A percentile compares a stretch with the other conserved stretches of the same genome.
Conservation (phyloP, 2,329 filamentous ascomycete genomes). For the Colletotrichum sp. region DNA sequence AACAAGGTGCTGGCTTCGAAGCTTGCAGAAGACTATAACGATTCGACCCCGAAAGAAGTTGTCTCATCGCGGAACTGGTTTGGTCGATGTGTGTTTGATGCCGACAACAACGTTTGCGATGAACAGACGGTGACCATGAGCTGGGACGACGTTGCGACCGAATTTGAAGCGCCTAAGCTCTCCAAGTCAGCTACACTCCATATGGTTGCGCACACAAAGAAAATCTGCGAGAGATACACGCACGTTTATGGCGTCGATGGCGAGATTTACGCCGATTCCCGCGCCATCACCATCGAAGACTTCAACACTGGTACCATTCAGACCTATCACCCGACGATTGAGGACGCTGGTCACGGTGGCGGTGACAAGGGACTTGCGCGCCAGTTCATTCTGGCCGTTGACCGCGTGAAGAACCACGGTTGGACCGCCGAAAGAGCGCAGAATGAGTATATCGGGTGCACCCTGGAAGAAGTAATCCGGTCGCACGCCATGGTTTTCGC, state of each 20-base stretch:
- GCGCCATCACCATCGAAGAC: slow-evolving; percentile 75
- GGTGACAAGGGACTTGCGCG: slow-evolving; percentile 63
- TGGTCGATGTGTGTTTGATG: slow-evolving; percentile 93
- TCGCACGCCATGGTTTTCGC: slow-evolving; percentile 95
- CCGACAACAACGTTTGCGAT: slow-evolving; percentile 92
- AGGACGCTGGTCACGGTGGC: slow-evolving; percentile 19
- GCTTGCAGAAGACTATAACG: slow-evolving; percentile 59
- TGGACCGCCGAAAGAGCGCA: slow-evolving; percentile 76
- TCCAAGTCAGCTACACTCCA: slow-evolving; percentile 86
- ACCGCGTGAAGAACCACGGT: slow-evolving; percentile 74
- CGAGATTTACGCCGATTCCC: slow-evolving; percentile 85
- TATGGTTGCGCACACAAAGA: slow-evolving; percentile 90
- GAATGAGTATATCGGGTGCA: slow-evolving; percentile 77
- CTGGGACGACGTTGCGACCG: slow-evolving; percentile 74
- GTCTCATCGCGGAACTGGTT: slow-evolving; percentile 72
- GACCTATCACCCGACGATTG: slow-evolving; percentile 18
- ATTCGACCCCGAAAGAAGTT: slow-evolving; percentile 49
- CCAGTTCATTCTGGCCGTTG: slow-evolving; percentile 83
- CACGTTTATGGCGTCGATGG: slow-evolving; percentile 86
- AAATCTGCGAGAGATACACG: slow-evolving; percentile 85
- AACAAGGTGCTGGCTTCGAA: slow-evolving; percentile 45
- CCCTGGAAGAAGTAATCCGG: slow-evolving; percentile 83
- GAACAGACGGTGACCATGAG: slow-evolving; percentile 88
- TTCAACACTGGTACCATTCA: slow-evolving; percentile 19
- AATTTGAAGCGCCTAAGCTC: slow-evolving; percentile 22